phyloP scores from a whole-genome alignment of 495 filamentous ascomycete species.

The Aspergillus steynii region DNA sequence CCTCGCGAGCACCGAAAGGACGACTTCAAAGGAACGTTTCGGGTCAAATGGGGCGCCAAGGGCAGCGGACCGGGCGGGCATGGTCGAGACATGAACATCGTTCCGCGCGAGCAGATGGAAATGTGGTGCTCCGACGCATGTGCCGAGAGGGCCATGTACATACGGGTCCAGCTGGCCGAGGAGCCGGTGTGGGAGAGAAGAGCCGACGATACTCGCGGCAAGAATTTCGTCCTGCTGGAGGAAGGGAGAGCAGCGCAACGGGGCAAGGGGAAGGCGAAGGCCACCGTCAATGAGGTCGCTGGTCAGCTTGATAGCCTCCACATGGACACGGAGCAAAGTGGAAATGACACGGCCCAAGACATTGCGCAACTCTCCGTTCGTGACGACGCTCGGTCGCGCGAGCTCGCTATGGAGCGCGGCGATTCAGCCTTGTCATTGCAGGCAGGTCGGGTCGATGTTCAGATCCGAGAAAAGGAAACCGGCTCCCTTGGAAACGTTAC shows the following conservation, averaged over 20 bases:
- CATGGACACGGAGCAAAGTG: slow-evolving; percentile 12
- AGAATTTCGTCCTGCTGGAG: slow-evolving; percentile 55
- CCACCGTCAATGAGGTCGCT: slow-evolving; percentile 26
- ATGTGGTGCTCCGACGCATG: slow-evolving; percentile 87
- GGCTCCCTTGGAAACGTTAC: slow-evolving; percentile 14
- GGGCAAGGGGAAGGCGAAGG: slow-evolving; percentile 13
- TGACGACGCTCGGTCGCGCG: slow-evolving; percentile 29
- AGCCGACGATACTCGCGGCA: slow-evolving; percentile 37
- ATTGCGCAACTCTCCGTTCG: slow-evolving; percentile 23
- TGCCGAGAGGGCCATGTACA: slow-evolving; percentile 73
- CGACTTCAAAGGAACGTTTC: slow-evolving; percentile 43
- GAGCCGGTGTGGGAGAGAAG: slow-evolving; percentile 75
- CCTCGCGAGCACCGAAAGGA: slow-evolving; percentile 52
- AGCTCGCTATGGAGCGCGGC: slow-evolving; percentile 51
- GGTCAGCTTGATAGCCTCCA: slow-evolving; percentile 35
- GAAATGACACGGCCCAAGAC: slow-evolving; percentile 25
- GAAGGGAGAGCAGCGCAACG: slow-evolving; percentile 34
- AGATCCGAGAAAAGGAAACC: slow-evolving; percentile 42
- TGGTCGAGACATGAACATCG: slow-evolving; percentile 55
- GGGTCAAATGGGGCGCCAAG: slow-evolving; percentile 48
- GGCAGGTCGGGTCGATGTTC: slow-evolving; percentile 36
- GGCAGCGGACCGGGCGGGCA: slow-evolving; percentile 53
- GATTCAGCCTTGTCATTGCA: slow-evolving; percentile 33
- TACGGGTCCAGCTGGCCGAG: slow-evolving; percentile 81
- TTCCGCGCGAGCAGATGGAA: slow-evolving; percentile 68